Base-by-base conservation (phyloP, 2,329 filamentous ascomycete species). In the Trichoderma sp. region DNA sequence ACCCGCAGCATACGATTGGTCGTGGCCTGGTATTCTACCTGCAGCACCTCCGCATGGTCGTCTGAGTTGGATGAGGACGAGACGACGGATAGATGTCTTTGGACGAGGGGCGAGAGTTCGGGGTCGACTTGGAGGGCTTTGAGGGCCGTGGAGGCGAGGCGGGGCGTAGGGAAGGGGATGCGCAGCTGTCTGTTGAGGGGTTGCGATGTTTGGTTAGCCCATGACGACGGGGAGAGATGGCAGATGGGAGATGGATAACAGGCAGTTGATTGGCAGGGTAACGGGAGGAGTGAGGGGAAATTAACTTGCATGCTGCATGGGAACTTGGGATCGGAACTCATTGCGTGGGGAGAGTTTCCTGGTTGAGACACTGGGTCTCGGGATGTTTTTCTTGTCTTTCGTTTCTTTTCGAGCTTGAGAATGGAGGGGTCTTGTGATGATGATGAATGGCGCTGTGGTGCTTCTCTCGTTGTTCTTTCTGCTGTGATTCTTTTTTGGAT, bases 1-100 rank as follows among this genome's bases (percentile, higher is more conserved):
- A 99, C 96, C 58, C 96, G 91, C 71, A 99, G 87, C 95, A 98
- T 98, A 76, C 96, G 91, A 80, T 98, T 97, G 23, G 96, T 98
- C 0, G 94, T 94, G 1, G 96, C 96, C 69, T 87, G 88, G 82
- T 98, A 98, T 73, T 92, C 88, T 11, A 93, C 92, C 73, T 87
- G 86, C 63, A 98, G 85, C 5, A 95, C 82, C 26, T 78, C 81
- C 53, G 79, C 78, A 32, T 74, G 72, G 28, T 73, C 70, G 9
- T 53, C 12, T 74, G 72, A 30, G 75, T 20, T 26, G 75, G 68
- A 17, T 7, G 36, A 43, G 17, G 55, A 9, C 28, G 68, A 64
- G 32, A 83, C 81, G 64, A 94, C 84, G 53, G 86, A 85, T 74
- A 98, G 91, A 2, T 87, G 85, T 71, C 95, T 90, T 59, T 86